phyloP scores from a whole-genome alignment of 2,329 filamentous ascomycete species.

The Nigrospora oryzae region DNA sequence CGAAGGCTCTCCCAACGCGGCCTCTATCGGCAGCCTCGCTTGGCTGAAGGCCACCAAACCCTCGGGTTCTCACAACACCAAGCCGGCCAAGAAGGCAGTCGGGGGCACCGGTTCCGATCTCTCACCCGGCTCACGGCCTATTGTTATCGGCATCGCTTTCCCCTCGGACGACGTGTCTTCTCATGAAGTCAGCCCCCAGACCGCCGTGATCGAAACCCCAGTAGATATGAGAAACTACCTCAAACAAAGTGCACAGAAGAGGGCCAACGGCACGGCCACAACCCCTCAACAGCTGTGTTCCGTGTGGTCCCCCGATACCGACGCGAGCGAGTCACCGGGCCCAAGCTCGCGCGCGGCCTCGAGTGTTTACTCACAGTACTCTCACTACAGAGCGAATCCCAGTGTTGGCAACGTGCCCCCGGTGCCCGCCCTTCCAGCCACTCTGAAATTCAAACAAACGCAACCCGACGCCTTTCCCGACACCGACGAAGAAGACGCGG shows the following conservation, averaged over 20 bases:
- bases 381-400: slow-evolving; percentile 21
- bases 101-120: slow-evolving; percentile 33
- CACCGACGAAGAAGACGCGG: slow-evolving; percentile 36
- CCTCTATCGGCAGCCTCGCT: slow-evolving; percentile 48
- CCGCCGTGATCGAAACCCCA: slow-evolving; percentile 31
- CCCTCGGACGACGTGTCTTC: slow-evolving; percentile 40
- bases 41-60: slow-evolving; percentile 33
- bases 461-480: slow-evolving; percentile 16
- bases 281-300: slow-evolving; percentile 33
- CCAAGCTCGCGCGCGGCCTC: slow-evolving; percentile 38
- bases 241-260: slow-evolving; percentile 9
- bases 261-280: slow-evolving; percentile 10
- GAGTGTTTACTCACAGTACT: slow-evolving; percentile 54
- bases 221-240: slow-evolving; percentile 20
- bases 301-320: slow-evolving; percentile 55
- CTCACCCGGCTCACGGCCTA: slow-evolving; percentile 62
- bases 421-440: slow-evolving; percentile 47
- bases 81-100: slow-evolving; percentile 13
- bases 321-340: slow-evolving; percentile 36
- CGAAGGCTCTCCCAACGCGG: slow-evolving; percentile 44
- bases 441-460: slow-evolving; percentile 27
- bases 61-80: slow-evolving; percentile 9
- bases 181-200: slow-evolving; percentile 44
- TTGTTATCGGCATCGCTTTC: slow-evolving; percentile 63
- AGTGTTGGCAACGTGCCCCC: slow-evolving; percentile 40